These are phyloP conservation scores for Vaccinium myrtillus DNA, from an alignment of 148 eudicot genomes.

Conservation along the genomic window DNA sequence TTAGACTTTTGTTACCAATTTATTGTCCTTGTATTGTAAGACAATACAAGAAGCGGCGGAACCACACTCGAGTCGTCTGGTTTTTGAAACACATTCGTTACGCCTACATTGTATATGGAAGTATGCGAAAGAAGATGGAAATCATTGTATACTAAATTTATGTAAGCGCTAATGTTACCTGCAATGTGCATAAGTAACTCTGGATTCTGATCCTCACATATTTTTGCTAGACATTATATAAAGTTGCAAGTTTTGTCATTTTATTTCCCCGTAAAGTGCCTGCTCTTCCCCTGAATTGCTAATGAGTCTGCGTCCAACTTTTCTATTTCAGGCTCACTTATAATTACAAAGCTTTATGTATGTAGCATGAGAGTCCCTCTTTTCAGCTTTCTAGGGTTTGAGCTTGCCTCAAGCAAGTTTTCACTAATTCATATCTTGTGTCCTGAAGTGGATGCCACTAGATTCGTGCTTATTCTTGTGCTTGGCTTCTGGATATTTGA, in stretches of 20 bases:
- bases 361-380: not conserved
- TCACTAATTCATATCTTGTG: not conserved
- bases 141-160: too few species aligned
- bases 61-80: not conserved
- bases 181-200: not conserved
- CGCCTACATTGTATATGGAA: not conserved
- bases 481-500: not conserved
- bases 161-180: not conserved
- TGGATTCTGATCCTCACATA: not conserved
- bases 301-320: not conserved
- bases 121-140: too few species aligned
- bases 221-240: too few species aligned
- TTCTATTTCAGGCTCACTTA: not conserved
- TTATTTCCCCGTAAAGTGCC: not conserved
- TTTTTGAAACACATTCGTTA: not conserved
- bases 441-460: not conserved
- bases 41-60: not conserved
- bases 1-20: not conserved
- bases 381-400: not conserved
- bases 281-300: not conserved
- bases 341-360: not conserved
- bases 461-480: not conserved
- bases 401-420: not conserved
- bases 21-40: not conserved
- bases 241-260: not conserved